Evolutionary conservation across 305 asterid species (phyloP), one percentile per base, ranked within the genome.

Genomic region (Caryopteris hybrid): DNA sequence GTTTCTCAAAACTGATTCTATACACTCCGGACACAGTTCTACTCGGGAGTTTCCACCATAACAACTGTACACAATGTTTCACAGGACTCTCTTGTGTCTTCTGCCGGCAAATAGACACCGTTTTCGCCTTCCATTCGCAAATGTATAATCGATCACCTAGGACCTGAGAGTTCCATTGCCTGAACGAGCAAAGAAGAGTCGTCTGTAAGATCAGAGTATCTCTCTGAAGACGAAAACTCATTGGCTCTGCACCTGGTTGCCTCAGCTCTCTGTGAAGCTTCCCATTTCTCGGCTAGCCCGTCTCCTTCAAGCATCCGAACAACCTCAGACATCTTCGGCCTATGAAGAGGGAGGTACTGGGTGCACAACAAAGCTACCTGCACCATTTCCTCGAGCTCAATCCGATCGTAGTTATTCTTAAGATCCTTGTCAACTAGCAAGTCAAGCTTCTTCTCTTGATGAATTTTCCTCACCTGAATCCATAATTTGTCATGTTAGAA

Each of bases 111-210:
- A 42, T 8, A 57, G 43, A 21, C 51, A 55, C 22, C 57, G 45
- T 64, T 62, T 12, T 33, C 41, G 8, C 18, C 39, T 48, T 56
- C 70, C 64, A 38, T 20, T 61, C 43, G 14, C 45, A 39, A 59
- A 8, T 47, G 3, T 33, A 71, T 29, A 5, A 17, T 86, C 38
- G 6, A 22, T 88, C 83, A 92, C 71, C 98, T 79, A n/a, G 98
- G 98, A 10, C 97, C 98, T 1, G 98, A 92, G 72, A 92, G 97
- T 61, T 92, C 98, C 97, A 90, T 86, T 54, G 97, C 95, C 83
- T 90, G 96, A 31, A 87, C 89, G 45, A 90, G 89, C 86, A 90
- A 71, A 0, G 92, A 88, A 42, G 97, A 92, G 61, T 92, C 96
- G 38, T 92, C 97, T 0, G 98, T 90, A 48, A 88, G 96, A 80